phyloP scores from a whole-genome alignment of 2,329 filamentous ascomycete genomes.

The Fusarium circinatum region DNA sequence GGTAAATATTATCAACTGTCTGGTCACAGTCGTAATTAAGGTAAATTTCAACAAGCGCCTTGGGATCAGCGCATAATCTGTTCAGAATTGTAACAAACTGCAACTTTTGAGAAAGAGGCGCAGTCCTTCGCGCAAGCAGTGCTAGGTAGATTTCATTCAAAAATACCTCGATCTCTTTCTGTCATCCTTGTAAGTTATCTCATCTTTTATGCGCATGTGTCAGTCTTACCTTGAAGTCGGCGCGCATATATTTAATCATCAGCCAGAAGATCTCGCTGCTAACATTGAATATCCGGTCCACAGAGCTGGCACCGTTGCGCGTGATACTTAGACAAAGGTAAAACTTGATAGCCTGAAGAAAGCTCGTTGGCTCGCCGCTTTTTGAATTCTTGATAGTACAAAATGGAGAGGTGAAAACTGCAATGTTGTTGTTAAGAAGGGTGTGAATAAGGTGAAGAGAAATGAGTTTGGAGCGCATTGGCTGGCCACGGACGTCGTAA shows the following conservation, averaged over 20 bases:
- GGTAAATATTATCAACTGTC: conserved; percentile 96
- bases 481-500: conserved; percentile 90
- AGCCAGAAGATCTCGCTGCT: conserved; percentile 98
- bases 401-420: conserved; percentile 89
- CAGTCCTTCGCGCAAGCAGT: conserved; percentile 86
- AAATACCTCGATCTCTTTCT: conserved; percentile 98
- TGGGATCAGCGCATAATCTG: conserved; percentile 84
- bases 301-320: conserved; percentile 92
- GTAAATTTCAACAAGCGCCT: conserved; percentile 92
- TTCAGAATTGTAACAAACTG: conserved; percentile 89
- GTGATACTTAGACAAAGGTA: conserved; percentile 96
- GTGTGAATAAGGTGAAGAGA: conserved; percentile 96
- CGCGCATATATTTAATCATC: conserved; percentile 92
- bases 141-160: conserved; percentile 96
- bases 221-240: conserved; percentile 82
- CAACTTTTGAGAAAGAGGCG: conserved; percentile 89
- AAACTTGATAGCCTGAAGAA: conserved; percentile 95
- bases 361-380: conserved; percentile 86
- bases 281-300: conserved; percentile 92
- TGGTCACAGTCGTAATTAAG: conserved; percentile 98
- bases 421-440: conserved; percentile 91
- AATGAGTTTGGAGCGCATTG: conserved; percentile 96
- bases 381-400: conserved; percentile 94
- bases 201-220: neutral
- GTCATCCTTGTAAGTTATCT: conserved; percentile 42